A percentile compares a stretch with the other conserved stretches of the same genome.
Evolutionary conservation across 1,139 yeast species (phyloP).

Genomic region (Pneumocystis carinii): DNA sequence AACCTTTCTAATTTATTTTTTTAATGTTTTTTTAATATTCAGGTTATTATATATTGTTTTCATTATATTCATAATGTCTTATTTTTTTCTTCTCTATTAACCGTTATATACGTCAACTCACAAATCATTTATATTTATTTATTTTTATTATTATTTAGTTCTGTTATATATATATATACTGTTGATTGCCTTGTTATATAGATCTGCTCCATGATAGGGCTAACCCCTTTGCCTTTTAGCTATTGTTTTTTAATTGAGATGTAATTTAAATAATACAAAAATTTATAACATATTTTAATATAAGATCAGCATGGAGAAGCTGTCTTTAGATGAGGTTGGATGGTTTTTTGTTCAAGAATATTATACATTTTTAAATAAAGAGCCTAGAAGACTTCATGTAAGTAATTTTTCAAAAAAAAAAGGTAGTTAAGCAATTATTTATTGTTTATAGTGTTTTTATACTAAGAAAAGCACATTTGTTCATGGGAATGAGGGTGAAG

Average conservation of each 20-base stretch:
- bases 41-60: no score
- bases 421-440: background rate
- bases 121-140: no score
- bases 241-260: background rate
- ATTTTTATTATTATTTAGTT: no score
- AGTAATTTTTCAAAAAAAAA: slow-evolving; percentile 1
- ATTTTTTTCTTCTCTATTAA: no score
- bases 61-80: no score
- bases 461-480: slow-evolving; percentile 24
- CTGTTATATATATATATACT: no score
- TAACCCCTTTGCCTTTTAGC: background rate
- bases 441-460: slow-evolving; percentile 22
- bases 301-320: slow-evolving; percentile 4
- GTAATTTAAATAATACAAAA: background rate
- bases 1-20: background rate
- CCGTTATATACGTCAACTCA: no score
- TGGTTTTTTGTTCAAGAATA: slow-evolving; percentile 30
- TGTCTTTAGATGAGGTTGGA: slow-evolving; percentile 23
- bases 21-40: no score
- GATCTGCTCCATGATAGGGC: no score
- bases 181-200: no score
- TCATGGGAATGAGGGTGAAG: slow-evolving; percentile 29
- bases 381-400: slow-evolving; percentile 24
- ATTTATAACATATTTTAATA: background rate
- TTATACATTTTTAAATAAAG: slow-evolving; percentile 25